Percentiles rank a stretch among this genome's conserved stretches.
Conservation (phyloP, 1,284 basidiomycete species). For the Cystobasidium slooffiae region DNA sequence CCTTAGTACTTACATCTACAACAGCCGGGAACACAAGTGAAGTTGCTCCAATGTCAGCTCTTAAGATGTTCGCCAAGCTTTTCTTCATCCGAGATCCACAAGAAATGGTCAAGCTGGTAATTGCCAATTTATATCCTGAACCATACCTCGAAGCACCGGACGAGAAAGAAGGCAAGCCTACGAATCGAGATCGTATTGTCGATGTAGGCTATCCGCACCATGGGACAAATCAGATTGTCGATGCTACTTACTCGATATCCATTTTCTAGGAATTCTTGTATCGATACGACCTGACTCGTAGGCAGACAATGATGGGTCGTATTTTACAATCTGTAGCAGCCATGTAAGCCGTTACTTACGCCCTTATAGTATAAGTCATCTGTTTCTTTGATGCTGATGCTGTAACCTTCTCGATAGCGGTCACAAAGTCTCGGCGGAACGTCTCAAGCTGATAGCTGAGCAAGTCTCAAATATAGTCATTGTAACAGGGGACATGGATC, state of each 20-base stretch:
- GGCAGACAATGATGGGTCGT: constrained; percentile 68
- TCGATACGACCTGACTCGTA: constrained; percentile 65
- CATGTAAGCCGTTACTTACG: constrained; percentile 20
- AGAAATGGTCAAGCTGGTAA: constrained; percentile 57
- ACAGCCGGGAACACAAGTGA: constrained; percentile 63
- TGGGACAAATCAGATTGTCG: not conserved
- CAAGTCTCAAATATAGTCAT: constrained; percentile 69
- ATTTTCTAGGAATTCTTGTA: constrained; percentile 61
- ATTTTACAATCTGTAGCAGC: constrained; percentile 76
- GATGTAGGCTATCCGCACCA: constrained; percentile 2
- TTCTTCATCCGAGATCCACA: constrained; percentile 31
- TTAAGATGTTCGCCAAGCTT: constrained; percentile 46
- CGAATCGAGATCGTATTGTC: constrained; percentile 28
- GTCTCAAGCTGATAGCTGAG: constrained; percentile 65
- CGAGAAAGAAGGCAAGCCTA: not conserved
- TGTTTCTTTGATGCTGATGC: not conserved
- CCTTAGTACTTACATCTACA: constrained; percentile 71
- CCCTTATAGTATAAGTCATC: not conserved
- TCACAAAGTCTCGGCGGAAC: constrained; percentile 67
- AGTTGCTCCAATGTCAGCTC: constrained; percentile 16
- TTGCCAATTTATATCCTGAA: constrained; percentile 67
- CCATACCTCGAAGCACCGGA: constrained; percentile 63
- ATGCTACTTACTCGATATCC: not conserved
- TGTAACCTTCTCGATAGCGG: constrained; percentile 49
- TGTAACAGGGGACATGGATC: constrained; percentile 74